Percentiles rank a stretch among this genome's conserved stretches.
Evolutionary conservation across 2,329 filamentous ascomycete species (phyloP).

Genomic region (Uncinocarpus reesii): DNA sequence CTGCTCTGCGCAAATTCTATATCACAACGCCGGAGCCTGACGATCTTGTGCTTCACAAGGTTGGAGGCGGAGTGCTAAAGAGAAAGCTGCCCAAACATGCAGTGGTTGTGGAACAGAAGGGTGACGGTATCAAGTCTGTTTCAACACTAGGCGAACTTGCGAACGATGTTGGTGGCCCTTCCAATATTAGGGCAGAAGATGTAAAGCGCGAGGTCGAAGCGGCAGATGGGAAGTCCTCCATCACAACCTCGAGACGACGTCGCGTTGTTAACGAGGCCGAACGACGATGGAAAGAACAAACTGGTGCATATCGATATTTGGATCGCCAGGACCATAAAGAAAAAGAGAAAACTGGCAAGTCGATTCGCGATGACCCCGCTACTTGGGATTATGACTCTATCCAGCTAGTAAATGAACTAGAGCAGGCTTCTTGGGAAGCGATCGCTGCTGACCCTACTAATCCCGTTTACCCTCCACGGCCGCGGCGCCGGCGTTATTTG

Average conservation of each 20-base stretch:
- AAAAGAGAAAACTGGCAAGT: constrained; percentile 24
- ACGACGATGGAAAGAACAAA: constrained; percentile 30
- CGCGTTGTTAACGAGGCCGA: constrained; percentile 35
- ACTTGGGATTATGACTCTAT: constrained; percentile 37
- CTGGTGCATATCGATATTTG: constrained; percentile 18
- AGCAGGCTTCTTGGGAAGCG: constrained; percentile 35
- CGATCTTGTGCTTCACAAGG: constrained; percentile 20
- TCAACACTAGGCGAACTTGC: constrained; percentile 27
- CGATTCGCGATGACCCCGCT: constrained; percentile 28
- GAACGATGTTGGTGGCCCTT: constrained; percentile 7
- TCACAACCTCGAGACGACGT: constrained; percentile 26
- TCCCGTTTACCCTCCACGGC: constrained; percentile 12
- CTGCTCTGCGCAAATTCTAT: constrained; percentile 31
- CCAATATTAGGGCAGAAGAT: constrained; percentile 12
- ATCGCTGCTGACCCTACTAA: constrained; percentile 26
- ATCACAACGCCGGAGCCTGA: constrained; percentile 26
- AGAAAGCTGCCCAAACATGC: constrained; percentile 27
- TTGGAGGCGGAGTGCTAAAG: constrained; percentile 29
- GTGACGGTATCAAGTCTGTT: constrained; percentile 24
- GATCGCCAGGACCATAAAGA: constrained; percentile 11
- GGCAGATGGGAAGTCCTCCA: background rate
- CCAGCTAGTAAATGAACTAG: constrained; percentile 33
- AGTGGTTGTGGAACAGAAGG: constrained; percentile 34
- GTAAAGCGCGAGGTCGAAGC: constrained; percentile 15
- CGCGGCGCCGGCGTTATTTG: constrained; percentile 5